Percentiles rank a stretch among this genome's conserved stretches.
Evolutionary conservation across 176 grass and related monocot genomes (phyloP).

Genomic region (Avena insularis): DNA sequence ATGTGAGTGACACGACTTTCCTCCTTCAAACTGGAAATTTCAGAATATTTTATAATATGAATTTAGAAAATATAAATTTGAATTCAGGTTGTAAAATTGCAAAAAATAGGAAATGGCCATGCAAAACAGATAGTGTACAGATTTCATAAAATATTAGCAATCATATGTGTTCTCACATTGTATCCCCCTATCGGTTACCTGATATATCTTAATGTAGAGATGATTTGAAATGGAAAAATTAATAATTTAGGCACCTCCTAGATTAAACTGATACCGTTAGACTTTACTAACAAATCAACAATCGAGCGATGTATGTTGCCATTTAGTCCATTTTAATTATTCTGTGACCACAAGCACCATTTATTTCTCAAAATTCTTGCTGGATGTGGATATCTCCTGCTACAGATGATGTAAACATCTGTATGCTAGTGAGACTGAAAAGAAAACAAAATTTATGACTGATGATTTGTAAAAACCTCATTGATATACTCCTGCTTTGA

Average conservation of each 20-base stretch:
- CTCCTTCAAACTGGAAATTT: background rate
- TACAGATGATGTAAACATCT: background rate
- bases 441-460: background rate
- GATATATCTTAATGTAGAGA: conserved; percentile 2
- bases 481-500: background rate
- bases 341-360: background rate
- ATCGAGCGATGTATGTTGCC: background rate
- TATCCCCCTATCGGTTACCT: background rate
- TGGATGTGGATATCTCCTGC: conserved; percentile 1
- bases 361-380: background rate
- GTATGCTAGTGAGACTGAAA: conserved; percentile 29
- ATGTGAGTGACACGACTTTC: conserved; percentile 2
- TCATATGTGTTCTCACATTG: background rate
- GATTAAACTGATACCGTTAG: conserved; percentile 18
- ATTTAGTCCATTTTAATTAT: conserved; percentile 34
- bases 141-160: background rate
- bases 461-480: background rate
- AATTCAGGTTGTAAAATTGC: background rate
- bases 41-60: conserved; percentile 18
- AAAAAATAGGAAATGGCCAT: conserved; percentile 7
- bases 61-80: background rate
- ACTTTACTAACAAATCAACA: conserved; percentile 12
- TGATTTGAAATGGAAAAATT: background rate
- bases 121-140: conserved; percentile 4
- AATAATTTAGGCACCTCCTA: background rate